These are phyloP conservation scores for Candida ipomoeae DNA, from an alignment of 805 yeast genomes.

Conservation along the genomic window DNA sequence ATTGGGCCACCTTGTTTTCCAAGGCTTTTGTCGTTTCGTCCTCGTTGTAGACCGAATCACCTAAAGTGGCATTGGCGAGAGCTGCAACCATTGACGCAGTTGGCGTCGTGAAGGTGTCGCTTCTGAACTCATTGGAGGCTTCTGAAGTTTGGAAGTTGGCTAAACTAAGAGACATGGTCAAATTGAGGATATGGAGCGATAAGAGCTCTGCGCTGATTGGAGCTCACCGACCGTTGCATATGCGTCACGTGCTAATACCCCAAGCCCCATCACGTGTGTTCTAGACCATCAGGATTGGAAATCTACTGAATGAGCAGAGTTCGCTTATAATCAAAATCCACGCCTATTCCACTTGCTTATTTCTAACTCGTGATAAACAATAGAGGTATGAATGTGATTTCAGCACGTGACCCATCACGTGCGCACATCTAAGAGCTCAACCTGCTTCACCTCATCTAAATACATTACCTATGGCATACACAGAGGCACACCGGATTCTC, in stretches of 20 bases:
- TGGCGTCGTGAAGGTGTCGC: conserved; percentile 22
- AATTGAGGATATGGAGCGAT: not conserved
- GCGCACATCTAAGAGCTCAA: not conserved
- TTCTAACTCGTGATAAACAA: not conserved
- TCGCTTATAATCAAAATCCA: no score
- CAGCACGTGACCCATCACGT: not conserved
- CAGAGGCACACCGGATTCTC: conserved; percentile 16
- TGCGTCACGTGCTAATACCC: not conserved
- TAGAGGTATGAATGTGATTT: not conserved
- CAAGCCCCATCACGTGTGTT: not conserved
- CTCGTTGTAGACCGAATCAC: conserved; percentile 43
- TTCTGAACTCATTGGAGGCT: conserved; percentile 16
- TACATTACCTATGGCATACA: not conserved
- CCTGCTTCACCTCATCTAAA: not conserved
- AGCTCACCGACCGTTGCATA: not conserved
- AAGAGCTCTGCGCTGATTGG: not conserved
- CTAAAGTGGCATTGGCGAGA: conserved; percentile 27
- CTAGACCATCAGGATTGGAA: not conserved
- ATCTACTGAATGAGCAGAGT: no score
- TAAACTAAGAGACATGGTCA: conserved; percentile 11
- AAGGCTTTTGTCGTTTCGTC: conserved; percentile 32
- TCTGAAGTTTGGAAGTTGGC: conserved; percentile 10
- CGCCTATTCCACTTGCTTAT: not conserved
- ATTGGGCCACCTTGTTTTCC: conserved; percentile 30
- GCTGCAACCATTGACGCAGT: conserved; percentile 17